Base-by-base conservation (phyloP, 352 stramenopile genomes). In the Phytophthora ohioensis region DNA sequence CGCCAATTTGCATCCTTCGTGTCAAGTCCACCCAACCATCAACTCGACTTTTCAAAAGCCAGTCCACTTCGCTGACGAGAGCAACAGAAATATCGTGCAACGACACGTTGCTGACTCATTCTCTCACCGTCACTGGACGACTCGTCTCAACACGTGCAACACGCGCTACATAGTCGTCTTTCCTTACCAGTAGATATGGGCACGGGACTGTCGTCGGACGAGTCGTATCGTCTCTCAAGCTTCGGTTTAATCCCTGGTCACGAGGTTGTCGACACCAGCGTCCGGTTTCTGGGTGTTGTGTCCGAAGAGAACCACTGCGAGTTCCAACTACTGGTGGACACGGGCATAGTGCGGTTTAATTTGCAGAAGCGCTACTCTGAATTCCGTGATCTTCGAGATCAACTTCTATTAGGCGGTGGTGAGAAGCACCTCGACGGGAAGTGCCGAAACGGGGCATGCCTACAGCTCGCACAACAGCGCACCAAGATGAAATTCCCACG, bases 301-400 rank as follows among this genome's bases (percentile, higher is more conserved):
- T 39, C 51, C 13, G 39, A 58, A 39, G 35, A 68, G 39, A 56
- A 68, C 39, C 81, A 91, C 73, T 85, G 77, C 41, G 78, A 77
- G 32, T 93, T 80, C 68, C 58, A 65, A 30, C 45, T 93, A 34
- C 69, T 91, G 4, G 78, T 93, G n/a, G 67, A 85, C 55, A 85
- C 82, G 12, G 73, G 74, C 17, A 46, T 49, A 8, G 79, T 80
- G 46, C 58, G 79, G 32, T 90, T 81, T 45, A 68, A 90, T 11
- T 34, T 93, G 15, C 63, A 82, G 55, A 88, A 87, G 70, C 80
- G 84, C 34, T 93, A 71, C 80, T 91, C 84, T 15, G 76, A 93
- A 46, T 88, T 91, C 66, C 82, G 82, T 41, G 72, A 75, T 10
- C 80, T 93, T 5, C 83, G 85, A 27, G 61, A 67, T 27, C 46